Evolutionary conservation across 139 green algal genomes (phyloP).

Genomic region (Edaphochlamys debaryana): DNA sequence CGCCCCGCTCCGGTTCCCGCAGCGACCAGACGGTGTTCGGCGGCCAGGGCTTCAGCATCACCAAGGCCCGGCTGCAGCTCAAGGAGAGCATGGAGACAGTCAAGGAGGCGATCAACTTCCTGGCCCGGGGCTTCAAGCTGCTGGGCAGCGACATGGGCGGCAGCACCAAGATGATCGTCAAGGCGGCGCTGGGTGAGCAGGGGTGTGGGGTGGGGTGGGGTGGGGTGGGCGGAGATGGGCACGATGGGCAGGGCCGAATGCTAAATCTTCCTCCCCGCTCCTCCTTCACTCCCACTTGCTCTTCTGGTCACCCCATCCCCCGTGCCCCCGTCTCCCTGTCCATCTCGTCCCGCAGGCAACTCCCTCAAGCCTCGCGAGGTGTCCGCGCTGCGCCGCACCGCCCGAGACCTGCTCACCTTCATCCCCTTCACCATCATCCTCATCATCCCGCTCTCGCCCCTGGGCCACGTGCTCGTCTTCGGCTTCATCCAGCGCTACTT

Average conservation of each 20-base stretch:
- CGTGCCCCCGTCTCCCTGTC: too few species aligned
- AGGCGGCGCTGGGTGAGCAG: constrained; percentile 67
- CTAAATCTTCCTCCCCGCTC: too few species aligned
- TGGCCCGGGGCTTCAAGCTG: constrained; percentile 82
- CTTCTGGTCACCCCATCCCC: too few species aligned
- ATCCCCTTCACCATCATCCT: constrained; percentile 98
- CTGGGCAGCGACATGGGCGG: constrained; percentile 77
- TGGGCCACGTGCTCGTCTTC: constrained; percentile 98
- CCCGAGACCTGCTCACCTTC: constrained; percentile 92
- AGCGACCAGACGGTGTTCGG: constrained; percentile 83
- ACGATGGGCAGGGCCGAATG: too few species aligned
- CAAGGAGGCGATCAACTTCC: constrained; percentile 88
- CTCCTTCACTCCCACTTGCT: too few species aligned
- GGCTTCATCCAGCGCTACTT: constrained; percentile 98
- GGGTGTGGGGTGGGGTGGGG: too few species aligned
- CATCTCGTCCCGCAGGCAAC: constrained; percentile 60
- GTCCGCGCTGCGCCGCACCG: constrained; percentile 88
- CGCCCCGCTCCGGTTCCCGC: constrained; percentile 1
- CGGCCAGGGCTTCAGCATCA: constrained; percentile 65
- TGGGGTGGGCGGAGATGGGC: too few species aligned
- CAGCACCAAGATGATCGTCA: constrained; percentile 74
- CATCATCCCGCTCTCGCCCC: constrained; percentile 94
- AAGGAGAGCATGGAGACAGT: constrained; percentile 66
- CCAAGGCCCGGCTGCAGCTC: constrained; percentile 73
- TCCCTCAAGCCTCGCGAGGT: constrained; percentile 94